Evolutionary conservation across 495 filamentous ascomycete species (phyloP), one percentile per base, ranked within the genome.

Genomic region (Geopyxis carbonaria): DNA sequence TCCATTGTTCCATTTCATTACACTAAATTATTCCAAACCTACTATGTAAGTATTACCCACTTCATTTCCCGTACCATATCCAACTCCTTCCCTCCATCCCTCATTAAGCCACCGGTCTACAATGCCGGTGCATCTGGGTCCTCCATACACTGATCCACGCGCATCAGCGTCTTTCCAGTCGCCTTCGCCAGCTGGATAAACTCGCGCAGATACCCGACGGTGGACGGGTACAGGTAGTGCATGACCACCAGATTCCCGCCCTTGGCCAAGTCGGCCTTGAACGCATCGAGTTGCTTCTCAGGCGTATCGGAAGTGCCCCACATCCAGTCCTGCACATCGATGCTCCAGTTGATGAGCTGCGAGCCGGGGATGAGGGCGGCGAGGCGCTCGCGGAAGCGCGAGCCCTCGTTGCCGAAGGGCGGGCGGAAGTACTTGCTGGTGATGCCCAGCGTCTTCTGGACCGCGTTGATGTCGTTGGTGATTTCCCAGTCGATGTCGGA

Each of bases 251-350:
- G 60, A 49, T 79, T 75, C 0, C 79, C 79, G 0, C 79, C 79
- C 33, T 63, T 65, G 2, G 56, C 61, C 0, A 85, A 61, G 51
- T 78, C 73, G 0, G 72, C 62, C 48, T 70, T 64, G 57, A 85
- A 85, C n/a, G 77, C 75, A 4, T 75, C 74, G 0, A 83, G 60
- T 59, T 85, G 79, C 51, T 73, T 72, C 57, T 78, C 69, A 0
- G 79, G 79, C n/a, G 75, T 80, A 13, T 57, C 38, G 0, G 60
- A 65, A 46, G 68, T 56, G 0, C 72, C 76, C 74, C 76, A 85
- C 2, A 78, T 48, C 77, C 78, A 85, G 56, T 85, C 79, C 58
- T 82, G 75, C 25, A 80, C 70, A 50, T 83, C 79, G 18, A 85
- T 72, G 45, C 66, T 73, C 79, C 79, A 85, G 44, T 70, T 70